Evolutionary conservation across 1,139 yeast species (phyloP).

Genomic region (Protomyces inundatus): DNA sequence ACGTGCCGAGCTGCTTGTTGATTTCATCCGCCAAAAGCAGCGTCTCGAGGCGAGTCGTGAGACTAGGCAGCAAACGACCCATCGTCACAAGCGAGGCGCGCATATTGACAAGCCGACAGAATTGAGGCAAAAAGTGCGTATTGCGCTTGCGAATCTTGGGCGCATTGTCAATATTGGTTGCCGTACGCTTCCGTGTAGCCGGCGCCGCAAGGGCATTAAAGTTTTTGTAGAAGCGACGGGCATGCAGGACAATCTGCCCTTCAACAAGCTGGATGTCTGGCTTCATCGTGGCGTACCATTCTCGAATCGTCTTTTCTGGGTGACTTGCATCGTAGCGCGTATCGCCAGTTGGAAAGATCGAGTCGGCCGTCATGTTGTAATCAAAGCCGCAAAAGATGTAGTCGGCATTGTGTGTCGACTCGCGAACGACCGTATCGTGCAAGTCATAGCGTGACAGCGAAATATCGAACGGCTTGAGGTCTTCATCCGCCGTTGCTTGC

Average conservation of each 20-base stretch:
- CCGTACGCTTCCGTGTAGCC: not conserved
- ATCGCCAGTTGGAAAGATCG: not conserved
- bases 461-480: not conserved
- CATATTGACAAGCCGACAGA: constrained; percentile 1
- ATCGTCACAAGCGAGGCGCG: constrained; percentile 3
- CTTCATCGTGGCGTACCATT: not conserved
- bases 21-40: constrained; percentile 23
- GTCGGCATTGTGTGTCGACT: not conserved
- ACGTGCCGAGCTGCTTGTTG: not conserved
- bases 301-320: not conserved
- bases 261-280: not conserved
- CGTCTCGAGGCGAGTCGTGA: constrained; percentile 24
- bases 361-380: not conserved
- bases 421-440: not conserved
- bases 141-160: not conserved
- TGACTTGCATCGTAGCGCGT: not conserved
- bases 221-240: not conserved
- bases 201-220: constrained; percentile 2
- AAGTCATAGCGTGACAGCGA: not conserved
- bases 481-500: not conserved
- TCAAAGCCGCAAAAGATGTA: not conserved
- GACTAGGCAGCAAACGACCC: constrained; percentile 11
- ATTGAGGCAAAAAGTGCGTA: constrained; percentile 2
- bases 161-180: not conserved
- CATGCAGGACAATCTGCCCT: not conserved